These are phyloP conservation scores for Exophiala xenobiotica DNA, from an alignment of 2,329 filamentous ascomycete species.

Conservation along the genomic window DNA sequence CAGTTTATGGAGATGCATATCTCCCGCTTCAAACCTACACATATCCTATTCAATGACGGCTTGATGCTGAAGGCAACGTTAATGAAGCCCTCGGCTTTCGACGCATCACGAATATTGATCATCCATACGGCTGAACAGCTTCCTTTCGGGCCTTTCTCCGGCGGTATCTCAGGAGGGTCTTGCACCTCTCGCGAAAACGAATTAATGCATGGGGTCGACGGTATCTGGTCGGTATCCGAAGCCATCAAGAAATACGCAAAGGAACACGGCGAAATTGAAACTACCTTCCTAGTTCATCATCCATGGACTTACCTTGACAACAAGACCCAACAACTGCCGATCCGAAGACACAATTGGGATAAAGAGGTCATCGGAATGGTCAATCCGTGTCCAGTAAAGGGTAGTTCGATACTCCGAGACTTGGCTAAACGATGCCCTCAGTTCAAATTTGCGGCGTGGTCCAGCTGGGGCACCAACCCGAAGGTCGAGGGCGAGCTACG, in stretches of 20 bases:
- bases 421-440: constrained; percentile 23
- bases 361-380: constrained; percentile 22
- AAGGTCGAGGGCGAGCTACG: constrained; percentile 6
- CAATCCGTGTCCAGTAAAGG: constrained; percentile 26
- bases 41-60: constrained; percentile 20
- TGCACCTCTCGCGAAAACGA: constrained; percentile 12
- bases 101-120: constrained; percentile 11
- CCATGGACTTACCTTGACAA: constrained; percentile 26
- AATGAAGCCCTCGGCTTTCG: constrained; percentile 5
- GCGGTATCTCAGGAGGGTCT: constrained; percentile 16
- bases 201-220: constrained; percentile 20
- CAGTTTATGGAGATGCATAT: constrained; percentile 6
- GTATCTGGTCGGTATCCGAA: constrained; percentile 21
- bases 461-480: constrained; percentile 20
- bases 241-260: constrained; percentile 21
- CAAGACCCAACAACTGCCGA: constrained; percentile 15
- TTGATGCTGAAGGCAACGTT: constrained; percentile 8
- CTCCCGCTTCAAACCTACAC: constrained; percentile 12
- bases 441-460: constrained; percentile 21
- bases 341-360: constrained; percentile 18
- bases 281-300: constrained; percentile 21
- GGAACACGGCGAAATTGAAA: constrained; percentile 21
- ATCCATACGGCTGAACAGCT: constrained; percentile 6
- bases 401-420: constrained; percentile 16
- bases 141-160: constrained; percentile 3